Evolutionary conservation across 768 basidiomycete genomes (phyloP), one percentile per base, ranked within the genome.

Genomic region (Pleurotus platypus): DNA sequence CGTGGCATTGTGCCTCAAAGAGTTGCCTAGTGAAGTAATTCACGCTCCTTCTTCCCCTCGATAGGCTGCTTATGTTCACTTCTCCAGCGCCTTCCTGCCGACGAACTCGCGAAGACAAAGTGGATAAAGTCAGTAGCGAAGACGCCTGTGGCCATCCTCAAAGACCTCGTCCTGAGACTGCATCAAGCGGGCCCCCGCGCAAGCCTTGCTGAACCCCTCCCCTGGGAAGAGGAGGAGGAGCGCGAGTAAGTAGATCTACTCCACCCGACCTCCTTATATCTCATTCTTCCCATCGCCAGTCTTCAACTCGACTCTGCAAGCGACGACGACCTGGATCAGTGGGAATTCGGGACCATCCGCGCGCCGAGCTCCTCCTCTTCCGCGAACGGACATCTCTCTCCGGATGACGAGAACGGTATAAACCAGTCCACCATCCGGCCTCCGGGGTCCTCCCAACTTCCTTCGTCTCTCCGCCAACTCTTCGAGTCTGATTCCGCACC

Each of bases 51-150:
- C 27, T 30, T 8, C 40, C 9, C 37, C 49, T 49, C 45, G 49
- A 24, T 49, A 56, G 56, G 18, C 63, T 55, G 2, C 56, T 61
- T 27, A 66, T 40, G 43, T 47, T 48, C 38, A 22, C 47, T 47
- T 26, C 49, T 43, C 35, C 61, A 98, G 93, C 87, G 97, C 48
- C 75, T 91, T 13, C 80, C 87, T 2, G 94, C 97, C 11, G 97
- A 98, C 57, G 95, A 98, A 62, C 79, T 99, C 2, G 65, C 77
- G 2, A 94, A 89, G 68, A 82, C 85, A 26, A 95, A 89, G 67
- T 98, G 96, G 94, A 93, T 98, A 62, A 93, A 89, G 66, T 78
- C 82, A 6, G 70, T 83, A 4, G 73, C 84, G 6, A 95, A 89
- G 76, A 72, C 80, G 1, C 79, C 84, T 1, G 73, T 94, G 12